phyloP scores from a whole-genome alignment of 805 yeast genomes.

The Dipodascopsis uninucleata region DNA sequence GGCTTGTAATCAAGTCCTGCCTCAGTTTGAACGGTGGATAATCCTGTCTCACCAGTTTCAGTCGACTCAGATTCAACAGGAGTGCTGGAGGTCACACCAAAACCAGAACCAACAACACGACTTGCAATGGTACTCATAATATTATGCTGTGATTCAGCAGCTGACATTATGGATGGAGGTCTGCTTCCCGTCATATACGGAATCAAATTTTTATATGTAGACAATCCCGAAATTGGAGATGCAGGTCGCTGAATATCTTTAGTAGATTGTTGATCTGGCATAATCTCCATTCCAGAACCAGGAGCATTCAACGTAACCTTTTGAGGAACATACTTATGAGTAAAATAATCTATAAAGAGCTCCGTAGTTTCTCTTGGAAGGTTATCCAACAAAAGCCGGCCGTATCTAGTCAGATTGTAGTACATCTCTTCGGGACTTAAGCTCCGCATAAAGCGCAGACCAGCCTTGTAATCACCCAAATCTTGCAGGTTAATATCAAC shows the following conservation, averaged over 20 bases:
- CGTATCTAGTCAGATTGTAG: slow-evolving; percentile 62
- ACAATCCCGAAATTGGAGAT: slow-evolving; percentile 11
- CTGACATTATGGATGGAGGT: slow-evolving; percentile 19
- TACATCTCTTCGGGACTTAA: slow-evolving; percentile 73
- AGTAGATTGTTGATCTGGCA: background rate
- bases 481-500: slow-evolving; percentile 73
- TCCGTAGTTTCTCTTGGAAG: slow-evolving; percentile 80
- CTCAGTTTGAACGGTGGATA: background rate
- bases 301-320: slow-evolving; percentile 10
- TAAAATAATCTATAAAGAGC: slow-evolving; percentile 77
- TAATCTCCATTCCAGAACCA: too few relatives aligned
- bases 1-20: slow-evolving; percentile 72
- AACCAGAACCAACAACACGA: slow-evolving; percentile 14
- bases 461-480: slow-evolving; percentile 54
- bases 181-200: slow-evolving; percentile 21
- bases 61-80: background rate
- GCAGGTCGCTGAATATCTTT: slow-evolving; percentile 3
- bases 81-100: slow-evolving; percentile 3
- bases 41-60: slow-evolving; percentile 1
- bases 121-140: slow-evolving; percentile 20
- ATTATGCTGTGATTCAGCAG: slow-evolving; percentile 12
- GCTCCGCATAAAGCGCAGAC: slow-evolving; percentile 63
- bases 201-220: slow-evolving; percentile 15
- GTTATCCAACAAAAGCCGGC: slow-evolving; percentile 59
- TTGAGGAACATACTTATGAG: slow-evolving; percentile 68